These are phyloP conservation scores for Teunomyces atbi DNA, from an alignment of 805 yeast genomes.

Conservation along the genomic window DNA sequence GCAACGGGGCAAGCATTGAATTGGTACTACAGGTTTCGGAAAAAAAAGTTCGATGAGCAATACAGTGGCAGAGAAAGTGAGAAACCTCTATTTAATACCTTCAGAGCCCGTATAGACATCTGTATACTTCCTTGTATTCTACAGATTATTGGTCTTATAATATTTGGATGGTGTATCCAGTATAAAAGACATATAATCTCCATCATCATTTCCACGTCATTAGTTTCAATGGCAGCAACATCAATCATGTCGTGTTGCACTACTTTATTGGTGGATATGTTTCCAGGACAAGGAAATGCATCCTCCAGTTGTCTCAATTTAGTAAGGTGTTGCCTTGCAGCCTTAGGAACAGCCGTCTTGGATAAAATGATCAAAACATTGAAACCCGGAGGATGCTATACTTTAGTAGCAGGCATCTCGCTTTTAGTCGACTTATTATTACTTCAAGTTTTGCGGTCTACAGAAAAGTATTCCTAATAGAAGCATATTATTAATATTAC, in stretches of 20 bases:
- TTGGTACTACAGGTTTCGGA: slow-evolving; percentile 39
- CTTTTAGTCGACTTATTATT: slow-evolving; percentile 4
- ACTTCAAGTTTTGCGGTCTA: background rate
- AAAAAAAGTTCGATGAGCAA: slow-evolving; percentile 19
- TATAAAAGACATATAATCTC: slow-evolving; percentile 47
- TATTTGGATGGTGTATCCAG: slow-evolving; percentile 75
- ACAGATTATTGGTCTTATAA: slow-evolving; percentile 40
- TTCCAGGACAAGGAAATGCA: slow-evolving; percentile 66
- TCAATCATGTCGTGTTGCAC: slow-evolving; percentile 55
- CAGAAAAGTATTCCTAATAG: background rate
- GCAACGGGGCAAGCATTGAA: slow-evolving; percentile 58
- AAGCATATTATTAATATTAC: background rate
- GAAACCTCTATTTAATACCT: slow-evolving; percentile 46
- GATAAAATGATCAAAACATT: slow-evolving; percentile 55
- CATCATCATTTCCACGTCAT: slow-evolving; percentile 55
- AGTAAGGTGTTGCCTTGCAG: slow-evolving; percentile 67
- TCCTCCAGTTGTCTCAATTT: slow-evolving; percentile 72
- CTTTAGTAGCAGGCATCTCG: slow-evolving; percentile 60
- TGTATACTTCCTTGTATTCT: slow-evolving; percentile 41
- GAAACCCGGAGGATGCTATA: slow-evolving; percentile 73
- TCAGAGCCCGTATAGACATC: slow-evolving; percentile 51
- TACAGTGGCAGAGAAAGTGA: slow-evolving; percentile 14
- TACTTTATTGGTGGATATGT: slow-evolving; percentile 70
- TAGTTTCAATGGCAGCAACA: slow-evolving; percentile 56
- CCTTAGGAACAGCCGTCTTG: slow-evolving; percentile 65